These are phyloP conservation scores for Pholiota conissans DNA, from an alignment of 768 basidiomycete genomes.

Conservation along the genomic window DNA sequence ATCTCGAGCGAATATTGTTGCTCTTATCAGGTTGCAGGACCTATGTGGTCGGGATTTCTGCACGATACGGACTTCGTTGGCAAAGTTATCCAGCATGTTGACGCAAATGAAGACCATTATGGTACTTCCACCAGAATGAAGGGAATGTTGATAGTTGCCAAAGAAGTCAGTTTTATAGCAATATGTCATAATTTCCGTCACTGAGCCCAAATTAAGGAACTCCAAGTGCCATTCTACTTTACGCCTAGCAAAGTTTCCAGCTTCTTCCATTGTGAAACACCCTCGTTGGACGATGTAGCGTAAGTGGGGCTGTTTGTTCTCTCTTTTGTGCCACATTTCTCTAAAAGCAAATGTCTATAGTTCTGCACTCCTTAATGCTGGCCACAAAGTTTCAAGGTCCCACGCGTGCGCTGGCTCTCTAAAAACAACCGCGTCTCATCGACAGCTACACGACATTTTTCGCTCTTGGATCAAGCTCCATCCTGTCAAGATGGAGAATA, in stretches of 20 bases:
- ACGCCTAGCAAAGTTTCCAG: constrained; percentile 79
- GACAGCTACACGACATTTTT: constrained; percentile 78
- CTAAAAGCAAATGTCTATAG: constrained; percentile 36
- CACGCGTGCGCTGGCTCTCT: constrained; percentile 89
- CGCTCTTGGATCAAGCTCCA: constrained; percentile 81
- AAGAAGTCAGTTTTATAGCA: constrained; percentile 56
- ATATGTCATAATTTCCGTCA: background rate
- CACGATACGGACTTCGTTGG: constrained; percentile 76
- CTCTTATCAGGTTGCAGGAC: constrained; percentile 72
- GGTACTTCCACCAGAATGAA: constrained; percentile 85
- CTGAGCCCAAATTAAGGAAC: constrained; percentile 53
- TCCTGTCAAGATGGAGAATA: constrained; percentile 83
- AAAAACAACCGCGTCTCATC: constrained; percentile 80
- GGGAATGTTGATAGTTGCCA: constrained; percentile 92
- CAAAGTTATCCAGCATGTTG: constrained; percentile 75
- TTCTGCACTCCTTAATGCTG: constrained; percentile 86
- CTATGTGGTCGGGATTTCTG: constrained; percentile 93
- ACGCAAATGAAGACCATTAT: constrained; percentile 61
- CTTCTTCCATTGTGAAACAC: constrained; percentile 79
- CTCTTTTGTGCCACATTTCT: background rate
- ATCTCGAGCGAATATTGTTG: background rate
- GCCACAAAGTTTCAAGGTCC: constrained; percentile 83
- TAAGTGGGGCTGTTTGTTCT: constrained; percentile 36
- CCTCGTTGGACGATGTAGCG: constrained; percentile 74
- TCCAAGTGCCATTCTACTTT: constrained; percentile 81